A percentile compares a stretch with the other conserved stretches of the same genome.
Conservation (phyloP, 1,139 yeast genomes). For the Yarrowia galli region DNA sequence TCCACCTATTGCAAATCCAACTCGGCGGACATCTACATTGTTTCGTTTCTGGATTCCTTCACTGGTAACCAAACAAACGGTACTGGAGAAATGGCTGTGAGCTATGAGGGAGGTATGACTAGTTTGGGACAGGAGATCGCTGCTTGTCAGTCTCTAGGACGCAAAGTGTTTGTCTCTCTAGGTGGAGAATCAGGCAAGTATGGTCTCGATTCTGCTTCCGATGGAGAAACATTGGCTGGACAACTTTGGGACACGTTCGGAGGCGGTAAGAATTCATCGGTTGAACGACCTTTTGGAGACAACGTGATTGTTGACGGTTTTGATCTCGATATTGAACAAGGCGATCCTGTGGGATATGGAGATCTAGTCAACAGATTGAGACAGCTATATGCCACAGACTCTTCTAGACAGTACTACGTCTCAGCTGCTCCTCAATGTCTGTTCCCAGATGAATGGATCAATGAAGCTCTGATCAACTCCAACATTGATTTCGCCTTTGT, state of each 20-base stretch:
- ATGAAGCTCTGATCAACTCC: slow-evolving; percentile 66
- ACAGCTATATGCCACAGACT: slow-evolving; percentile 56
- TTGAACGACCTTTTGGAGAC: slow-evolving; percentile 73
- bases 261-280: slow-evolving; percentile 61
- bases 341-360: slow-evolving; percentile 59
- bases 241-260: slow-evolving; percentile 88
- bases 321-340: slow-evolving; percentile 73
- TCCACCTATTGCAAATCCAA: slow-evolving; percentile 71
- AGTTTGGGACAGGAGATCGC: slow-evolving; percentile 68
- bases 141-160: slow-evolving; percentile 83
- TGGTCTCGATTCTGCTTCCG: slow-evolving; percentile 68
- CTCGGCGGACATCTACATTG: slow-evolving; percentile 72
- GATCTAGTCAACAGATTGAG: slow-evolving; percentile 64
- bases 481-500: slow-evolving; percentile 84
- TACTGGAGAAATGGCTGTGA: slow-evolving; percentile 57
- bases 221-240: slow-evolving; percentile 73
- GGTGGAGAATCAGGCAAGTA: slow-evolving; percentile 89
- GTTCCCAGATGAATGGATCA: slow-evolving; percentile 86
- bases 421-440: slow-evolving; percentile 97
- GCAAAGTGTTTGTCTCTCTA: slow-evolving; percentile 76
- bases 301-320: slow-evolving; percentile 73
- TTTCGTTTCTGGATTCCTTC: slow-evolving; percentile 72
- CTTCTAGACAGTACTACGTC: slow-evolving; percentile 63
- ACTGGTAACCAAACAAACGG: slow-evolving; percentile 54
- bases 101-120: slow-evolving; percentile 56